phyloP scores from a whole-genome alignment of 2,329 filamentous ascomycete species.

The Neonectria magnoliae region DNA sequence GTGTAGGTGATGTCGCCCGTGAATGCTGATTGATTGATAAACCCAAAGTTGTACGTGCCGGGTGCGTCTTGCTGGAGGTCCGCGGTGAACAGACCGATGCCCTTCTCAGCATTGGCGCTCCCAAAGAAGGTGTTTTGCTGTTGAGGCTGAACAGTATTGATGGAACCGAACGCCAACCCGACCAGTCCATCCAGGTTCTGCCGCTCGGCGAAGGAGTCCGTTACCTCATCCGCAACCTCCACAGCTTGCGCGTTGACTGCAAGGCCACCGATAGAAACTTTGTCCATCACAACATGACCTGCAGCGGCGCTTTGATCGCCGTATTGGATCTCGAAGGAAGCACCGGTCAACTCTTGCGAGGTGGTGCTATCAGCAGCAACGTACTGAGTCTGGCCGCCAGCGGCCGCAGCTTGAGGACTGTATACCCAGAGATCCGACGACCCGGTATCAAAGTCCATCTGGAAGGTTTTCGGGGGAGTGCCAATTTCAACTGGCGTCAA shows the following conservation, averaged over 20 bases:
- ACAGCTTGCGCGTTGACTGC: slow-evolving; percentile 54
- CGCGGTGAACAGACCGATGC: slow-evolving; percentile 69
- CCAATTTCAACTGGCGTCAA: slow-evolving; percentile 54
- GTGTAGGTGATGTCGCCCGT: slow-evolving; percentile 70
- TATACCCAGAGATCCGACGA: slow-evolving; percentile 61
- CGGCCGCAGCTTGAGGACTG: slow-evolving; percentile 53
- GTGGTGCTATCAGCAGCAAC: slow-evolving; percentile 52
- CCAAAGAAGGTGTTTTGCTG: slow-evolving; percentile 56
- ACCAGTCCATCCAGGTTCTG: slow-evolving; percentile 54
- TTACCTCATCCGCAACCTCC: slow-evolving; percentile 54
- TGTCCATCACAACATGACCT: slow-evolving; percentile 56
- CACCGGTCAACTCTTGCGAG: slow-evolving; percentile 49
- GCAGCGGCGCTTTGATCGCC: slow-evolving; percentile 55
- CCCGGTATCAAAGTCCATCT: slow-evolving; percentile 58
- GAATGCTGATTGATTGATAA: slow-evolving; percentile 72
- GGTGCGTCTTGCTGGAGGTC: slow-evolving; percentile 65
- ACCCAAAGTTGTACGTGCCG: slow-evolving; percentile 80
- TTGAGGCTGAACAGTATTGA: slow-evolving; percentile 55
- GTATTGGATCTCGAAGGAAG: slow-evolving; percentile 54
- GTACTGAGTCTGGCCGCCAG: slow-evolving; percentile 53
- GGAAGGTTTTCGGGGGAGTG: slow-evolving; percentile 54
- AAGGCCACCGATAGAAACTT: slow-evolving; percentile 54
- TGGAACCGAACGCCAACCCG: slow-evolving; percentile 54
- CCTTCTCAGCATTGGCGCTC: slow-evolving; percentile 40
- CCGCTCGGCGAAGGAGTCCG: slow-evolving; percentile 50